Base-by-base conservation (phyloP, 23 red algal genomes). In the Chondrus crispus region DNA sequence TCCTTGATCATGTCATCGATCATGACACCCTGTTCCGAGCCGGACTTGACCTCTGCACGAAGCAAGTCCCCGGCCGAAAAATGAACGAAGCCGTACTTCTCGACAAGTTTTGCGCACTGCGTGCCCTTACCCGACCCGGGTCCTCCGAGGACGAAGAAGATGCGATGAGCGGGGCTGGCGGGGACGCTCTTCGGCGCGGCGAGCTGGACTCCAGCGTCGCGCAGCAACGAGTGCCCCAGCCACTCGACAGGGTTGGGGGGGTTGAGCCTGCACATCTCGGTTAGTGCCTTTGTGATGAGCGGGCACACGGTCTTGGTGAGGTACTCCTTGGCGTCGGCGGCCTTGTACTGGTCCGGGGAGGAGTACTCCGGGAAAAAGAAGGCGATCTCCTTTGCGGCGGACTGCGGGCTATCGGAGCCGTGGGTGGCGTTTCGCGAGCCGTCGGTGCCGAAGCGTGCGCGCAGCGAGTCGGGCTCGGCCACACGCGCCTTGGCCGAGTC, bases 51-150 rank as follows among this genome's bases (percentile, higher is more conserved):
- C 89, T 99, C 97, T 24, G 71, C 88, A 24, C 97, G 89, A 8
- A 99, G 93, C 71, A 99, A 87, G 71, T 99, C 97, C 36, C 97
- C 97, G 8, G 97, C 97, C 18, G 97, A 99, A 22, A 99, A 77
- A 62, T 99, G 97, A 63, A 77, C 88, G 45, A 89, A 85, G 54
- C 88, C 79, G 33, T 95, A 89, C 37, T 91, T 92, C 4, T 91
- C 69, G 9, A 99, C 97, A 24, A 99, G 60, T 9, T 63, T 81
- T 49, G 83, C 85, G 84, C 97, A 96, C 80, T 99, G 97, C 18
- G 97, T 99, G 12, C 97, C 97, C 86, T 99, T 99, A 35, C 97
- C 97, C 51, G 85, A 73, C 47, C 97, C 97, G 20, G 97, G 94
- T 32, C 94, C 94, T 37, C 97, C 97, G n/a, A 99, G 88, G 47